Evolutionary conservation across 176 grass and related monocot species (phyloP).

Genomic region (Zoysia japonica): DNA sequence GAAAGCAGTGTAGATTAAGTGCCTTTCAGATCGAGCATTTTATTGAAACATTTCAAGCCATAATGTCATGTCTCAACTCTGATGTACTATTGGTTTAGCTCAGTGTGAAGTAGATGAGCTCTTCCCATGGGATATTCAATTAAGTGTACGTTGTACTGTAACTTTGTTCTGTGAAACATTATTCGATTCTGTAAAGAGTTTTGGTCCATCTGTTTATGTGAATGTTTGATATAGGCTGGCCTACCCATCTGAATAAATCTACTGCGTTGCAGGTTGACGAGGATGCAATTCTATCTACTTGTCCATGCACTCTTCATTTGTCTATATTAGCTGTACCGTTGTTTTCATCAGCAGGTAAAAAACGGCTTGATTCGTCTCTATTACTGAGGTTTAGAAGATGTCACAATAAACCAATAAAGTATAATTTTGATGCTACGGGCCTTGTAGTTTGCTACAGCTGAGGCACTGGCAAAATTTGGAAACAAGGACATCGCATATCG

Average conservation of each 20-base stretch:
- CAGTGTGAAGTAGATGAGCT: constrained; percentile 27
- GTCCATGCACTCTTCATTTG: background rate
- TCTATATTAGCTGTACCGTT: background rate
- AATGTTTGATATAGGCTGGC: background rate
- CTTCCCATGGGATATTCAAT: background rate
- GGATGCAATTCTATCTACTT: background rate
- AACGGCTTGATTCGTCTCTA: background rate
- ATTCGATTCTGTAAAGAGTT: constrained; percentile 4
- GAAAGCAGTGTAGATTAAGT: constrained; percentile 34
- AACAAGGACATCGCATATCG: background rate
- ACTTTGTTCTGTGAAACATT: background rate
- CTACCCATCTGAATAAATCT: background rate
- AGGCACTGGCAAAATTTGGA: background rate
- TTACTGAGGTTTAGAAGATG: no score
- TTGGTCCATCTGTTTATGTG: background rate
- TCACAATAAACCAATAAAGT: background rate
- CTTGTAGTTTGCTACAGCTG: constrained; percentile 33
- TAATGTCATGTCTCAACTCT: constrained; percentile 29
- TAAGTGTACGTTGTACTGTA: background rate
- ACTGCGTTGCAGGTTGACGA: background rate
- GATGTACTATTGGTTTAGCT: constrained; percentile 37
- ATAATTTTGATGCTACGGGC: background rate
- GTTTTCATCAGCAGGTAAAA: constrained; percentile 9
- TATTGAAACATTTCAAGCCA: constrained; percentile 29
- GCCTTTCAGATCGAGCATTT: constrained; percentile 34